These are phyloP conservation scores for Phytophthora rubi DNA, from an alignment of 352 stramenopile species.

Conservation along the genomic window DNA sequence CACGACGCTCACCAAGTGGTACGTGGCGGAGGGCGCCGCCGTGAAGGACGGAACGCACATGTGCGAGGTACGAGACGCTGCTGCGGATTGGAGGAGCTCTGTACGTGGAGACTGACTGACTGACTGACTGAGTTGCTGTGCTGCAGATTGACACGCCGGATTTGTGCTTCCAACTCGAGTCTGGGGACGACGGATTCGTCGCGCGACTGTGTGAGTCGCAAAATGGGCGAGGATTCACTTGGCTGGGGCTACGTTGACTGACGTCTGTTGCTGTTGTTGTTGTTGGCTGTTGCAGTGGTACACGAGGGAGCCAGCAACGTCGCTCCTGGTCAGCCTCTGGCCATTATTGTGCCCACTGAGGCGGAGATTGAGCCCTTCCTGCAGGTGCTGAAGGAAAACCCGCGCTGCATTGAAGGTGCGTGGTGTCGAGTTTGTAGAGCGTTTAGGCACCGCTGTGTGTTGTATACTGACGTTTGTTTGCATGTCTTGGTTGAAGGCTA, in stretches of 20 bases:
- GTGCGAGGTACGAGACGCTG: slow-evolving; percentile 60
- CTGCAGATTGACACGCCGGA: slow-evolving; percentile 85
- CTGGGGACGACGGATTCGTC: slow-evolving; percentile 81
- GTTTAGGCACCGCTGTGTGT: neutral
- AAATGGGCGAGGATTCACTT: neutral
- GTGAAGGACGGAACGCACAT: slow-evolving; percentile 77
- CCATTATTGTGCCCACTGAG: slow-evolving; percentile 76
- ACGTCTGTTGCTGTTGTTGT: slow-evolving; percentile 4
- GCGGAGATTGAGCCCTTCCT: slow-evolving; percentile 72
- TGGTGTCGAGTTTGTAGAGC: neutral
- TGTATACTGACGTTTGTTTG: neutral
- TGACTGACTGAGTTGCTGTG: slow-evolving; percentile 10
- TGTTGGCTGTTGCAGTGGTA: slow-evolving; percentile 53
- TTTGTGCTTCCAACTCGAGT: slow-evolving; percentile 79
- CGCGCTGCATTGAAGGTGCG: slow-evolving; percentile 71
- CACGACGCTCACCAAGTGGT: slow-evolving; percentile 83
- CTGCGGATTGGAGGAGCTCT: neutral
- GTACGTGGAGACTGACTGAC: neutral
- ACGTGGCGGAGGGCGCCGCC: slow-evolving; percentile 62
- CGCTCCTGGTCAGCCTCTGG: slow-evolving; percentile 68
- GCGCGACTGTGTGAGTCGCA: slow-evolving; percentile 68
- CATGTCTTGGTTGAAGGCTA: slow-evolving; percentile 36
- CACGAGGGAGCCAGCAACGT: slow-evolving; percentile 61
- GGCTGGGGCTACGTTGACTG: neutral
- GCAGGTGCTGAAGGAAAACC: slow-evolving; percentile 56